Percentiles rank a stretch among this genome's conserved stretches.
Evolutionary conservation across 495 filamentous ascomycete genomes (phyloP).

Genomic region (Talaromyces thailandensis): DNA sequence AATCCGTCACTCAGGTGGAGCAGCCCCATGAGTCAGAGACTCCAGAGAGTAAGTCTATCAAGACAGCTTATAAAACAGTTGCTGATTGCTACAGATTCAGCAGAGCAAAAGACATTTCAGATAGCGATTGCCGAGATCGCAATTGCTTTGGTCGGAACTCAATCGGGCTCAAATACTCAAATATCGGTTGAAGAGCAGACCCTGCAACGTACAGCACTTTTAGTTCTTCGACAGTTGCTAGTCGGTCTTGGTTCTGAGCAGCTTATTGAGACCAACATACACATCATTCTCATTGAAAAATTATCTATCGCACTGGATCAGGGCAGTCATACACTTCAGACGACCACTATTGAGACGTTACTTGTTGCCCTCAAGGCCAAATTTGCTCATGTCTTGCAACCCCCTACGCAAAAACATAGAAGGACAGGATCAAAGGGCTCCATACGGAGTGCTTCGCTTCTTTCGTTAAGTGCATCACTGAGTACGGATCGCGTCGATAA

Average conservation of each 20-base stretch:
- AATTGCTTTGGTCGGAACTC: constrained; percentile 23
- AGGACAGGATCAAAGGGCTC: constrained; percentile 36
- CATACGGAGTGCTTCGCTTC: constrained; percentile 34
- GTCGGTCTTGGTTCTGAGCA: constrained; percentile 58
- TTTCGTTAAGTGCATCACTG: constrained; percentile 40
- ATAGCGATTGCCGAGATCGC: constrained; percentile 27
- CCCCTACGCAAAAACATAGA: constrained; percentile 31
- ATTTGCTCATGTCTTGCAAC: constrained; percentile 37
- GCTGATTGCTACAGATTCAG: constrained; percentile 15
- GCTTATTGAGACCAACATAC: constrained; percentile 61
- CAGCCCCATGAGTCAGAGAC: constrained; percentile 18
- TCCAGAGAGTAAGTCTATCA: constrained; percentile 24
- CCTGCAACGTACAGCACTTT: constrained; percentile 60
- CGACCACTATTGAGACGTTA: constrained; percentile 64
- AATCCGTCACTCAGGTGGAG: constrained; percentile 23
- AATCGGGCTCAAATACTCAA: constrained; percentile 7
- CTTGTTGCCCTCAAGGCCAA: constrained; percentile 61
- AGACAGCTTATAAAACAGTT: not conserved
- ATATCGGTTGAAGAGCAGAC: constrained; percentile 22
- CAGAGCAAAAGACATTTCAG: constrained; percentile 27
- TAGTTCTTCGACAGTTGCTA: constrained; percentile 67
- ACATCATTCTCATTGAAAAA: constrained; percentile 60
- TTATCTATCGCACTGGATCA: constrained; percentile 55
- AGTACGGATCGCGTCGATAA: constrained; percentile 39
- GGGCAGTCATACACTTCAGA: constrained; percentile 47